Percentiles rank a stretch among this genome's conserved stretches.
Conservation (phyloP, 768 basidiomycete species). For the Hydnum rufescens region DNA sequence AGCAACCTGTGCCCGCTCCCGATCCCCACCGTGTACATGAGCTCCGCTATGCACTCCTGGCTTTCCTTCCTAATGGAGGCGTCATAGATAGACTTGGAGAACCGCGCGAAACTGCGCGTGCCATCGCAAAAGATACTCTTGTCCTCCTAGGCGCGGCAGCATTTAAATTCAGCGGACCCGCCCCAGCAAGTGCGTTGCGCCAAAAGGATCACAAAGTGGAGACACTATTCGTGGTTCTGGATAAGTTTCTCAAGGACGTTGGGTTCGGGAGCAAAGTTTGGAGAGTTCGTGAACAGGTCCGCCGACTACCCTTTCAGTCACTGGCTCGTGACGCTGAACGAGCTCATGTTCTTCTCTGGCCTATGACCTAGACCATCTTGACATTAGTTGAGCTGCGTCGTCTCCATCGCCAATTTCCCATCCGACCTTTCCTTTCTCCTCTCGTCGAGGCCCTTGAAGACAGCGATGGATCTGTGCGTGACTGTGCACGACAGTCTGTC, state of each 20-base stretch:
- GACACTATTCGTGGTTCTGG: slow-evolving; percentile 48
- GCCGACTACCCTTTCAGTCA: slow-evolving; percentile 13
- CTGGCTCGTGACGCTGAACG: not conserved
- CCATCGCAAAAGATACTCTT: slow-evolving; percentile 58
- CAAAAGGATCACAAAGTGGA: slow-evolving; percentile 28
- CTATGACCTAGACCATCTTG: slow-evolving; percentile 26
- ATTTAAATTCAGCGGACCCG: slow-evolving; percentile 33
- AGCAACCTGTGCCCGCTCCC: not conserved
- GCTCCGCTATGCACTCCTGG: slow-evolving; percentile 45
- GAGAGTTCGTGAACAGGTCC: slow-evolving; percentile 72
- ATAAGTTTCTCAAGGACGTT: slow-evolving; percentile 46
- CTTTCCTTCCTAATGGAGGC: slow-evolving; percentile 58
- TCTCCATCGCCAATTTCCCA: slow-evolving; percentile 49
- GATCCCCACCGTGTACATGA: slow-evolving; percentile 29
- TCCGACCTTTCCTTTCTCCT: slow-evolving; percentile 56
- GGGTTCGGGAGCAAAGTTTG: slow-evolving; percentile 67
- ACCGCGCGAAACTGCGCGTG: slow-evolving; percentile 42
- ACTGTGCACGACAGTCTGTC: slow-evolving; percentile 60
- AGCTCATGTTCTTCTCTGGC: slow-evolving; percentile 17
- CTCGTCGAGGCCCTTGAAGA: slow-evolving; percentile 82
- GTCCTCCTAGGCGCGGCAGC: slow-evolving; percentile 54
- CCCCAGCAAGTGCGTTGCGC: slow-evolving; percentile 16
- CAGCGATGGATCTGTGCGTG: slow-evolving; percentile 74
- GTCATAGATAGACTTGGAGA: slow-evolving; percentile 73
- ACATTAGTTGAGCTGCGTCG: slow-evolving; percentile 57